Evolutionary conservation across 129 eudicot genomes (phyloP).

Genomic region (Erigeron canadensis): DNA sequence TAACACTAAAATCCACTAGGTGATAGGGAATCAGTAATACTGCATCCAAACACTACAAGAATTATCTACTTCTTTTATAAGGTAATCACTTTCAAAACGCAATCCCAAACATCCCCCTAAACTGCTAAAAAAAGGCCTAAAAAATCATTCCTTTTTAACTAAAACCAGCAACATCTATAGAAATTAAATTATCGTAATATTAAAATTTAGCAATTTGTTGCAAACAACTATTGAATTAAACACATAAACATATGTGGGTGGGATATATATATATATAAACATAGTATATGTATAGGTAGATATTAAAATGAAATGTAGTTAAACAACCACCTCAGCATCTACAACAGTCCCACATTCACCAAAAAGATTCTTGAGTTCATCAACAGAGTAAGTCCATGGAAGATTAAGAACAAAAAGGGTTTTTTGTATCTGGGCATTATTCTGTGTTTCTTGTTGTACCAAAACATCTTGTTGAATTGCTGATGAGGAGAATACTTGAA

Average conservation of each 20-base stretch:
- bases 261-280: too few species aligned
- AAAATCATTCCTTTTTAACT: not conserved
- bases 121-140: constrained; percentile 9
- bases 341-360: constrained; percentile 74
- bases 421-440: constrained; percentile 28
- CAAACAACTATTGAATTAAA: not conserved
- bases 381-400: constrained; percentile 75
- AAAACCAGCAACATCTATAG: constrained; percentile 10
- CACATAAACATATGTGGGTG: not conserved
- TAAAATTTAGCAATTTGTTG: not conserved
- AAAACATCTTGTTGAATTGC: constrained; percentile 34
- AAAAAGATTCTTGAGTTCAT: constrained; percentile 63
- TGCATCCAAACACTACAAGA: too few species aligned
- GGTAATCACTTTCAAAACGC: too few species aligned
- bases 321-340: constrained; percentile 76
- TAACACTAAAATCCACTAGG: too few species aligned
- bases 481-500: constrained; percentile 24
- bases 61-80: too few species aligned
- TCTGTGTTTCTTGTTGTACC: constrained; percentile 22
- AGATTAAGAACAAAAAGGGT: constrained; percentile 80
- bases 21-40: too few species aligned
- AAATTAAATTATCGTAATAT: not conserved
- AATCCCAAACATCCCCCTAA: not conserved
- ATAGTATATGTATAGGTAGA: not conserved
- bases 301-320: not conserved